A percentile compares a stretch with the other conserved stretches of the same genome.
Evolutionary conservation across 2,329 filamentous ascomycete genomes (phyloP).

Genomic region (Stachybotrys chlorohalonatus): DNA sequence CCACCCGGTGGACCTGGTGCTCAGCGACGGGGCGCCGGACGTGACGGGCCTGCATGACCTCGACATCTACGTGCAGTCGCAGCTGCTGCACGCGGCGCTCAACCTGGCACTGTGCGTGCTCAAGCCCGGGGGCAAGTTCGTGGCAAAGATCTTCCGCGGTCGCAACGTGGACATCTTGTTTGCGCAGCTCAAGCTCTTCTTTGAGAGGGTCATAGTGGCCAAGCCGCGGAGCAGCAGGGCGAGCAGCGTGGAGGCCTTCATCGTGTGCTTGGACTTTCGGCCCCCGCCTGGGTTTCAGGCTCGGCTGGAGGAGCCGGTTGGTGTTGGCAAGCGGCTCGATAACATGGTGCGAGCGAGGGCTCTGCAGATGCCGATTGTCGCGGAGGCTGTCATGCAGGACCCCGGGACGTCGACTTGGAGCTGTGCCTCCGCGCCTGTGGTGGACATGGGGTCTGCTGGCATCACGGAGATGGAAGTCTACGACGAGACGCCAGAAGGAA

Average conservation of each 20-base stretch:
- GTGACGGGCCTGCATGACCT: conserved; percentile 95
- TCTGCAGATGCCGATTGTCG: conserved; percentile 29
- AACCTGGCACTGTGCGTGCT: conserved; percentile 91
- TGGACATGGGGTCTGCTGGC: conserved; percentile 17
- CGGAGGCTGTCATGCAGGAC: conserved; percentile 37
- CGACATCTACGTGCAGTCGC: conserved; percentile 96
- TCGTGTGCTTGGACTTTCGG: conserved; percentile 84
- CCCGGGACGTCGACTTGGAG: conserved; percentile 34
- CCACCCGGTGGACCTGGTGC: conserved; percentile 81
- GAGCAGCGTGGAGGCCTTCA: conserved; percentile 93
- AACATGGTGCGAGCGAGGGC: conserved; percentile 36
- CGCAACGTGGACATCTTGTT: conserved; percentile 94
- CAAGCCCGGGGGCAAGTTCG: conserved; percentile 87
- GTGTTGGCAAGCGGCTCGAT: conserved; percentile 48
- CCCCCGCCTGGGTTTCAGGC: conserved; percentile 70
- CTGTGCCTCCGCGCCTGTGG: conserved; percentile 7
- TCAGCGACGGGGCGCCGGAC: conserved; percentile 92
- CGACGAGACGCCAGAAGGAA: conserved; percentile 24
- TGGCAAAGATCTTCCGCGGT: conserved; percentile 94
- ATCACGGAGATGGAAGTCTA: conserved; percentile 42
- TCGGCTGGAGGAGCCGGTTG: conserved; percentile 66
- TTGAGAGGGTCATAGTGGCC: conserved; percentile 74
- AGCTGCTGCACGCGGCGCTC: conserved; percentile 86
- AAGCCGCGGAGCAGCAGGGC: conserved; percentile 93
- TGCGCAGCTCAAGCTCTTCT: conserved; percentile 87